A percentile compares a stretch with the other conserved stretches of the same genome.
phyloP scores from a whole-genome alignment of 345 rosid genomes.

The Heritiera fomes region DNA sequence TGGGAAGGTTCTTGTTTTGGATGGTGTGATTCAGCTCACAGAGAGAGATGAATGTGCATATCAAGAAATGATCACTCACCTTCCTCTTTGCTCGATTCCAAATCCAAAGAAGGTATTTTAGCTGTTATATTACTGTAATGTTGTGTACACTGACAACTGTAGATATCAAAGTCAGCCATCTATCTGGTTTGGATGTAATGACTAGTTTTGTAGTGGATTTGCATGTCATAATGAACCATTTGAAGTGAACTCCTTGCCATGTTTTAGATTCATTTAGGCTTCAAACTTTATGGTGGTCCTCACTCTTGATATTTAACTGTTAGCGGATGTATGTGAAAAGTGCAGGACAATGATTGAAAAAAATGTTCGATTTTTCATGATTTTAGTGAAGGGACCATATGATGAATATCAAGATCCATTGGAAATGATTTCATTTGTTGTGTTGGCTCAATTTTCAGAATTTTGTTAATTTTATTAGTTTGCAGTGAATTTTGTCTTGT shows the following conservation, averaged over 20 bases:
- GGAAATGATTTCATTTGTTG: neutral
- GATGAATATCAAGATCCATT: neutral
- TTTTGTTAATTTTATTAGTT: neutral
- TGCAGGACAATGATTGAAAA: neutral
- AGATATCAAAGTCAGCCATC: neutral
- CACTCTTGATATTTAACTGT: neutral
- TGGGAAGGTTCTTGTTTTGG: constrained; percentile 91
- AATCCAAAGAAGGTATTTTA: constrained; percentile 75
- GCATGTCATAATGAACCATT: neutral
- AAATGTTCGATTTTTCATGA: neutral
- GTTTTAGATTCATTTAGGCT: neutral
- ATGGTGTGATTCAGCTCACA: constrained; percentile 92
- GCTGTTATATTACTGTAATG: neutral
- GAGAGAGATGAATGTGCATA: constrained; percentile 97
- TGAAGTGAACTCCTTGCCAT: neutral
- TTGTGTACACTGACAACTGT: neutral
- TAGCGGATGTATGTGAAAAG: neutral
- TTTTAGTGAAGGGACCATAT: neutral
- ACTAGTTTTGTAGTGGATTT: neutral
- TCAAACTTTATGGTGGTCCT: neutral
- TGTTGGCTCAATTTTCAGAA: neutral
- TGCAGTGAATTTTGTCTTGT: neutral
- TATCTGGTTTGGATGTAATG: neutral
- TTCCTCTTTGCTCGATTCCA: constrained; percentile 83
- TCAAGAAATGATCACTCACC: constrained; percentile 98